Evolutionary conservation across 768 basidiomycete genomes (phyloP), one percentile per base, ranked within the genome.

Genomic region (Naganishia kalamii): DNA sequence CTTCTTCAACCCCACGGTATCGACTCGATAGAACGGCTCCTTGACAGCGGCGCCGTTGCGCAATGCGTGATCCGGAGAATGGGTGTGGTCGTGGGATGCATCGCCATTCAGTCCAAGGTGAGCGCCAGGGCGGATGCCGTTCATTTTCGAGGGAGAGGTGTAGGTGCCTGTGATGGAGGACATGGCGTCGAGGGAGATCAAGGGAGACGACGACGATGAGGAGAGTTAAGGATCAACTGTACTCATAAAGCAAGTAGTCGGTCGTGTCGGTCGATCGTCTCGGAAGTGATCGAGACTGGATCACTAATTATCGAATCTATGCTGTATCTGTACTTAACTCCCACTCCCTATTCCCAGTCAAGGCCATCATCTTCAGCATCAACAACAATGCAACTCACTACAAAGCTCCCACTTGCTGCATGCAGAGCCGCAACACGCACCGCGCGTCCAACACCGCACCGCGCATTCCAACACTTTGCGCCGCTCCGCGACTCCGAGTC

Each of bases 1-100:
- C 30, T 48, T 49, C 27, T 64, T 63, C 15, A 68, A 2, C 27
- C n/a, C 44, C 2, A 59, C 4, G 8, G 66, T 68, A 49, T 68
- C 66, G 3, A 68, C 60, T n/a, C 66, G 66, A 21, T 63, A 54
- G 23, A 63, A 63, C 33, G 46, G 47, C 32, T 63, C 62, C 27
- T 57, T 57, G n/a, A 27, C 21, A 37, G n/a, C 12, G 27, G 11
- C 21, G 27, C 21, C 33, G 35, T 25, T 40, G 37, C 54, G 54
- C 4, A 33, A 54, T 13, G 30, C 51, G 4, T 57, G 54, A 23
- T 40, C 54, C 8, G 54, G 54, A 41, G 54, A 57, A n/a, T 35
- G 37, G 25, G 37, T 35, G 37, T 33, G n/a, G 11, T 47, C 23
- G 48, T 57, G 54, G 4, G 54, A 40, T 3, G 40, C 5, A 37